Conservation (phyloP, 345 rosid genomes). For the Pistacia vera region DNA sequence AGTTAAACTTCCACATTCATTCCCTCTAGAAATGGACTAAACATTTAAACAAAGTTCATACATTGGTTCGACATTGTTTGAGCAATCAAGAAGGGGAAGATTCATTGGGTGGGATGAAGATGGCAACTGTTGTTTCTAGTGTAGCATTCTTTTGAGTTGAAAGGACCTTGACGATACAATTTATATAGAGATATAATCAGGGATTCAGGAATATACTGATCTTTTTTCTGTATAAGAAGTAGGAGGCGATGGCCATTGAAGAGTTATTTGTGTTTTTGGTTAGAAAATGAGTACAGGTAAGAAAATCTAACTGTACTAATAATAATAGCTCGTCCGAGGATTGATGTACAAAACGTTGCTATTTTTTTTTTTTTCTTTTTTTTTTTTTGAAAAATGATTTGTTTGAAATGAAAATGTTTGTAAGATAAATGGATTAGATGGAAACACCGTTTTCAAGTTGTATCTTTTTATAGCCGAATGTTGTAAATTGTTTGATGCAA, state of each 20-base stretch:
- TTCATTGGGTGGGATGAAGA: background rate
- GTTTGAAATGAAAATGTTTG: no score
- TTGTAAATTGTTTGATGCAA: no score
- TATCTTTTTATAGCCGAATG: no score
- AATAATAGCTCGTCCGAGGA: background rate
- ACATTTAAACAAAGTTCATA: background rate
- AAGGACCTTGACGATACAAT: background rate
- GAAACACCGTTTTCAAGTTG: no score
- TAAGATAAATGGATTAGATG: no score
- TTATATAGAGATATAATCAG: slow-evolving; percentile 11
- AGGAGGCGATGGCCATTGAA: background rate
- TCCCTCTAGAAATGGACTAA: background rate
- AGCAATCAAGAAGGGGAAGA: slow-evolving; percentile 1
- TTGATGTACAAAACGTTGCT: background rate
- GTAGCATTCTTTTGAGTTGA: background rate
- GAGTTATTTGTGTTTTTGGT: background rate
- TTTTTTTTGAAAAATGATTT: background rate
- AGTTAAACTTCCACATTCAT: background rate
- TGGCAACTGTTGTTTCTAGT: background rate
- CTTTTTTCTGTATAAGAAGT: slow-evolving; percentile 1
- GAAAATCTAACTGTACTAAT: slow-evolving; percentile 1
- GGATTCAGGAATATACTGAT: slow-evolving; percentile 13
- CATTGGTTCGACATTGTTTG: background rate
- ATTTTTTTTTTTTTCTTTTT: background rate
- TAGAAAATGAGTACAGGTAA: background rate